Evolutionary conservation across 352 stramenopile genomes (phyloP).

Genomic region (Globisporangium rhizosaccharum): DNA sequence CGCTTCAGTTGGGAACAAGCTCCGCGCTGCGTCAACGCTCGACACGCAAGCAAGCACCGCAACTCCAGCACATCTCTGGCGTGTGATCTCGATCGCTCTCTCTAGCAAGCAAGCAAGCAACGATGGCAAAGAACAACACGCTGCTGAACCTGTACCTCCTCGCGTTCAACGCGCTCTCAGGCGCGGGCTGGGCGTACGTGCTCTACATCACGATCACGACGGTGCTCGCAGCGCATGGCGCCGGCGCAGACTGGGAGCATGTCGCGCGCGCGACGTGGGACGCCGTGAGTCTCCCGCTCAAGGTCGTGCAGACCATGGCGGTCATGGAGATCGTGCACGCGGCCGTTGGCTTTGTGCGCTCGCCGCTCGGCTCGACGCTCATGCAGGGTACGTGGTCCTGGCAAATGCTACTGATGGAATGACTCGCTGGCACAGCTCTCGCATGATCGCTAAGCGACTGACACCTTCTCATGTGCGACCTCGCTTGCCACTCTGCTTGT

Average conservation of each 20-base stretch:
- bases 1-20: not conserved
- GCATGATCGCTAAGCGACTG: not conserved
- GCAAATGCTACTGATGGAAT: no score
- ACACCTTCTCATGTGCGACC: not conserved
- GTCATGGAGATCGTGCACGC: constrained; percentile 96
- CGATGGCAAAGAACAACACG: constrained; percentile 59
- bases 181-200: constrained; percentile 67
- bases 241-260: constrained; percentile 44
- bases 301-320: constrained; percentile 92
- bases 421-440: not conserved
- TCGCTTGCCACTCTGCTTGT: not conserved
- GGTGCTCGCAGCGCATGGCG: constrained; percentile 32
- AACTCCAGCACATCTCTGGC: not conserved
- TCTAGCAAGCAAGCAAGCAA: not conserved
- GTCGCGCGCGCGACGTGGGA: constrained; percentile 51
- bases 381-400: constrained; percentile 63
- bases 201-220: constrained; percentile 56
- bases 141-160: constrained; percentile 70
- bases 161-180: constrained; percentile 66
- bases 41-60: constrained; percentile 9
- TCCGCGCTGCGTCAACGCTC: constrained; percentile 5
- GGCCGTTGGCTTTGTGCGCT: constrained; percentile 93
- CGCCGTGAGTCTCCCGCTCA: constrained; percentile 49
- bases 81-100: not conserved
- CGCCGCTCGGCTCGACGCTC: constrained; percentile 90